Evolutionary conservation across 139 green algal genomes (phyloP).

Genomic region (Coccomyxa sp.): DNA sequence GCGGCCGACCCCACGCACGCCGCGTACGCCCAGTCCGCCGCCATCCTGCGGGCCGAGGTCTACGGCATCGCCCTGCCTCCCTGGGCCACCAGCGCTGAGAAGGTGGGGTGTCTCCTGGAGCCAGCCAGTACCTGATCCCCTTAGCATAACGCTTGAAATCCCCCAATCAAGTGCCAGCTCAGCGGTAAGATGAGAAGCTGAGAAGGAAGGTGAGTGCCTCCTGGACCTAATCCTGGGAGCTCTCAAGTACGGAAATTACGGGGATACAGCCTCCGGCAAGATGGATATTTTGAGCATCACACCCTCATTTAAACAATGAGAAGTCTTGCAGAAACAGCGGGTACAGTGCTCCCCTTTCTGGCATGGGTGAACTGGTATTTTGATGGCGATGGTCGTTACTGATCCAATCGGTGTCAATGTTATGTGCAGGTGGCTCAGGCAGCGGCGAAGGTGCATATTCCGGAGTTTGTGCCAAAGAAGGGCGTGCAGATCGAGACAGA

Average conservation of each 20-base stretch:
- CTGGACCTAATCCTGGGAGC: too few species aligned
- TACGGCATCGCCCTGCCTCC: constrained; percentile 73
- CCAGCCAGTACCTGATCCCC: too few species aligned
- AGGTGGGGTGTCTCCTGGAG: constrained; percentile 27
- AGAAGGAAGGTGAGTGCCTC: too few species aligned
- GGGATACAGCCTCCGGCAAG: too few species aligned
- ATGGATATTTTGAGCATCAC: too few species aligned
- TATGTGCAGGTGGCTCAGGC: constrained; percentile 8
- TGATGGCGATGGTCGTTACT: too few species aligned
- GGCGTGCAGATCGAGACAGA: constrained; percentile 98
- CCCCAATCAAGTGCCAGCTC: background rate
- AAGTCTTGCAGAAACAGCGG: too few species aligned
- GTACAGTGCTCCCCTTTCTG: too few species aligned
- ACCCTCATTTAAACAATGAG: too few species aligned
- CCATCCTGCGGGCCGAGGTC: constrained; percentile 87
- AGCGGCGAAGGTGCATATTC: constrained; percentile 60
- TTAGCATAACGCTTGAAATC: background rate
- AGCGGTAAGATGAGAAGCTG: background rate
- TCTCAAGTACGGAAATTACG: too few species aligned
- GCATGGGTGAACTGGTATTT: too few species aligned
- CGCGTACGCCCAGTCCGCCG: constrained; percentile 70
- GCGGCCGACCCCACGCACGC: constrained; percentile 66
- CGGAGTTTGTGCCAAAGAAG: constrained; percentile 74
- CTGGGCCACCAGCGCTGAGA: constrained; percentile 52
- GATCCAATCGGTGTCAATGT: background rate